Evolutionary conservation across 2,329 filamentous ascomycete species (phyloP).

Genomic region (Teratosphaeria viscida): DNA sequence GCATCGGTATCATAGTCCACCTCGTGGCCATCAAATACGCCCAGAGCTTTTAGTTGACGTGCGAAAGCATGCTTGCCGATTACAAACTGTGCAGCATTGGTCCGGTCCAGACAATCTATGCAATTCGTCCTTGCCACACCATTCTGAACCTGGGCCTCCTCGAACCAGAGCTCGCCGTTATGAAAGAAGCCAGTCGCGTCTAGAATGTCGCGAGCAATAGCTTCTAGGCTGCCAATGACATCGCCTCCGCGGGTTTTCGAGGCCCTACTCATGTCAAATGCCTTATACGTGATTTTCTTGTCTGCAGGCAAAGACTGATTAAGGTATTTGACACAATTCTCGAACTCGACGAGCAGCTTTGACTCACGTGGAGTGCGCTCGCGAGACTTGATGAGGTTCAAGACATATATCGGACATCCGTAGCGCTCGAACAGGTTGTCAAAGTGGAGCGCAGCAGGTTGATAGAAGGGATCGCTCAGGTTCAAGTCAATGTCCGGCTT

Average conservation of each 20-base stretch:
- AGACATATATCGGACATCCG: slow-evolving; percentile 78
- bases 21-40: slow-evolving; percentile 66
- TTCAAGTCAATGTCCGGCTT: slow-evolving; percentile 95
- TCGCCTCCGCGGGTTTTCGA: slow-evolving; percentile 85
- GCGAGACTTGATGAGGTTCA: slow-evolving; percentile 78
- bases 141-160: slow-evolving; percentile 65
- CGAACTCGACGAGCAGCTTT: slow-evolving; percentile 79
- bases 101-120: slow-evolving; percentile 93
- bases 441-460: slow-evolving; percentile 85
- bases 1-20: slow-evolving; percentile 93
- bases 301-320: slow-evolving; percentile 82
- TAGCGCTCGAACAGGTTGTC: slow-evolving; percentile 91
- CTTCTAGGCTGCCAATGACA: slow-evolving; percentile 84
- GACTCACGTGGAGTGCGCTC: slow-evolving; percentile 86
- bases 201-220: slow-evolving; percentile 79
- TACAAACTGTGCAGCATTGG: slow-evolving; percentile 95
- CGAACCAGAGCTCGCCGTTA: slow-evolving; percentile 65
- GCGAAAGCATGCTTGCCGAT: slow-evolving; percentile 91
- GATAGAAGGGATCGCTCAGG: slow-evolving; percentile 92
- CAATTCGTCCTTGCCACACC: slow-evolving; percentile 93
- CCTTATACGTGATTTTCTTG: slow-evolving; percentile 84
- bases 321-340: slow-evolving; percentile 76
- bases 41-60: slow-evolving; percentile 82
- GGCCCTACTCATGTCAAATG: slow-evolving; percentile 96
- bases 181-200: slow-evolving; percentile 86